Evolutionary conservation across 2,329 filamentous ascomycete species (phyloP), one percentile per base, ranked within the genome.

Genomic region (Trichophyton rubrum): DNA sequence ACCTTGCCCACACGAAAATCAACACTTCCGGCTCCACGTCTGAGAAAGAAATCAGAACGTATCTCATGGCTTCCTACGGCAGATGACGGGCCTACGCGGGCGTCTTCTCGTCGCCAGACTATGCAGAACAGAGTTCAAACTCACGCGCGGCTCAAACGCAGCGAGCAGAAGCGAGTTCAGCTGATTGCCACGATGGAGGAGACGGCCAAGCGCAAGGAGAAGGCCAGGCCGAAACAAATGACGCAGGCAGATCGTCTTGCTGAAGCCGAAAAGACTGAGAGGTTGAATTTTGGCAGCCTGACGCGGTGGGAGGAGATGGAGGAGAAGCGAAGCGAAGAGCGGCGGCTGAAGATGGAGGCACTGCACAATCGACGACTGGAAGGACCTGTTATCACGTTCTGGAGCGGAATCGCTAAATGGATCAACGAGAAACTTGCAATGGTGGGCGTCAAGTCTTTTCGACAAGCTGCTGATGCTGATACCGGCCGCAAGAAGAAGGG

Each of bases 291-390:
- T 66, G 95, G 89, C 79, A 97, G 87, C 73, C 76, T 96, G 69
- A 96, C 92, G 69, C 82, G 89, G 60, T 97, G 92, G 91, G 91
- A 97, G 72, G 87, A 90, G 72, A 89, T 90, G 5, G 93, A 99
- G 75, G 90, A 90, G 74, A 85, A 87, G 71, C 85, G 92, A 62
- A 88, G 91, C 66, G 89, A 92, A 67, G 88, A 95, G 69, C 82
- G 92, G 63, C 82, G 85, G 64, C 87, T 85, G 45, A 92, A 88
- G 74, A 79, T 97, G 56, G 90, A 92, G 43, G 93, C 92, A 13
- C 78, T 97, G 66, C 88, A 95, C 68, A 89, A 90, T 71, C 84
- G 91, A 56, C 89, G 88, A 58, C 80, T 97, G 7, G 86, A 92
- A 59, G 93, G 93, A 0, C 90, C 93, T 0, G 89, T 96, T 9